Evolutionary conservation across 2,329 filamentous ascomycete species (phyloP), one percentile per base, ranked within the genome.

Genomic region (Hypoxylon sp.): DNA sequence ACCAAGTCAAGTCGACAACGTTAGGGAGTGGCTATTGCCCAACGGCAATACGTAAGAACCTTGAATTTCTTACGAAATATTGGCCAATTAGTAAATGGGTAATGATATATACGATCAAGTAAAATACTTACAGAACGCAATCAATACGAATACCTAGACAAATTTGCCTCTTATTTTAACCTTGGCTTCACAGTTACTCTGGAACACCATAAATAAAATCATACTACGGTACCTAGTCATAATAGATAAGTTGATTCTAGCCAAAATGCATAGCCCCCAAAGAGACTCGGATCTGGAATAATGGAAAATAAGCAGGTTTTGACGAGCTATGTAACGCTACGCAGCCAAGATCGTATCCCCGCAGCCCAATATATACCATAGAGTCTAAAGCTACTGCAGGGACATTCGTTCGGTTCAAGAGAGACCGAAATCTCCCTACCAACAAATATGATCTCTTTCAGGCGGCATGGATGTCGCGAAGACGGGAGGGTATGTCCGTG

Each of bases 351-450:
- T 30, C n/a, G 17, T 14, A 7, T 41, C 34, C 67, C 67, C 67
- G 53, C 67, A 63, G 61, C 28, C 25, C 17, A 23, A 23, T 30
- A 45, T 57, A 52, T 36, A 55, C 63, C 36, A 23, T 25, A 4
- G 30, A 51, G 5, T 32, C 63, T 0, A 55, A 36, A 36, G 32
- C 50, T 51, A 66, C 56, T 25, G 49, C 55, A 52, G 23, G 36
- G 25, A 55, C 13, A 30, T 38, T 51, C 13, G n/a, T 61, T 67
- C 67, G 67, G 67, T 56, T 32, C 7, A 69, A 69, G 60, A 63
- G 17, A 17, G 51, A 32, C 67, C 67, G 67, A 69, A 14, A 60
- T 41, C 23, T 34, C 23, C 55, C 23, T 46, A 19, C 13, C 23
- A 25, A 32, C 13, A 63, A 43, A 23, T 36, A 4, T 17, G 32